A percentile compares a stretch with the other conserved stretches of the same genome.
These are phyloP conservation scores for Fusarium tjaetaba DNA, from an alignment of 2,329 filamentous ascomycete species.

Conservation along the genomic window DNA sequence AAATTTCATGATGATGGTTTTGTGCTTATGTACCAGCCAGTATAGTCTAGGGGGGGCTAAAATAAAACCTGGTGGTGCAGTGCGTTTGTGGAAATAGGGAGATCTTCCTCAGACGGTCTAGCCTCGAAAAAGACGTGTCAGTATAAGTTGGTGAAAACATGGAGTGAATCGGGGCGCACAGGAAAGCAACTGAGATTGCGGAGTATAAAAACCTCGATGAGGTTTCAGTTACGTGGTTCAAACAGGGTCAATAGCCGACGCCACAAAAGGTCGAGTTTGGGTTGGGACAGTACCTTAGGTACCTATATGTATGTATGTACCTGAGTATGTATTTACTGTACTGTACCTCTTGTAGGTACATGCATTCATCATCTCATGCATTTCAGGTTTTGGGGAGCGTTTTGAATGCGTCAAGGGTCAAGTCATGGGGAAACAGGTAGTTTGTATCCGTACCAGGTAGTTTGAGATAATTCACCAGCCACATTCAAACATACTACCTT, in stretches of 20 bases:
- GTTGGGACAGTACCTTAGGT: not conserved
- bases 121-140: not conserved
- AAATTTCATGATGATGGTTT: not conserved
- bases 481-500: not conserved
- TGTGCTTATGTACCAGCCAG: not conserved
- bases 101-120: constrained; percentile 36
- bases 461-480: constrained; percentile 1
- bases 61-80: not conserved
- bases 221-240: constrained; percentile 37
- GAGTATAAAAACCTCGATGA: constrained; percentile 37
- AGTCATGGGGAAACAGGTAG: constrained; percentile 2
- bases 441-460: not conserved
- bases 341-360: not conserved
- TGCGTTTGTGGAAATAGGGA: constrained; percentile 20
- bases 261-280: constrained; percentile 29
- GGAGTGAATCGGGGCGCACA: constrained; percentile 19
- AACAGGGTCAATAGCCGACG: constrained; percentile 41
- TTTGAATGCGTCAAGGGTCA: constrained; percentile 1
- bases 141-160: not conserved
- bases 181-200: constrained; percentile 38
- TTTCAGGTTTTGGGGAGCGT: constrained; percentile 17
- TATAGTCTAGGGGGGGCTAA: not conserved
- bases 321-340: not conserved
- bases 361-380: constrained; percentile 10
- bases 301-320: not conserved